Percentiles rank a stretch among this genome's conserved stretches.
phyloP scores from a whole-genome alignment of 768 basidiomycete species.

The Lactifluus hygrophoroides region DNA sequence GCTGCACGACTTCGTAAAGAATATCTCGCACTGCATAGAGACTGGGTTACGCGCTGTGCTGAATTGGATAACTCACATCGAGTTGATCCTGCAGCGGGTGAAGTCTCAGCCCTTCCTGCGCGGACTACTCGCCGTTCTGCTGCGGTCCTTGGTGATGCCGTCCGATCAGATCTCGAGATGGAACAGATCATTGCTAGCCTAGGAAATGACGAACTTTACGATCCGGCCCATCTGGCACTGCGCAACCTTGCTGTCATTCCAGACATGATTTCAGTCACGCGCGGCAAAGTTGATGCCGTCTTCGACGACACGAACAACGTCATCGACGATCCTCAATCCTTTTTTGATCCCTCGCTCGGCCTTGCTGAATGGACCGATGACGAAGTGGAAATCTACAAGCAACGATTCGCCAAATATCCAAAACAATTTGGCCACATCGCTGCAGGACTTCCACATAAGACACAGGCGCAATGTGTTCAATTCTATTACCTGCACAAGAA shows the following conservation, averaged over 20 bases:
- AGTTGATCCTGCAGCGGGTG: slow-evolving; percentile 32
- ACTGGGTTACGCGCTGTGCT: slow-evolving; percentile 66
- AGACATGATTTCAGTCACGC: slow-evolving; percentile 75
- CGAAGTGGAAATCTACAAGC: slow-evolving; percentile 70
- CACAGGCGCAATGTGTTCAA: slow-evolving; percentile 79
- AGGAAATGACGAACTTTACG: slow-evolving; percentile 87
- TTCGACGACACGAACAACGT: slow-evolving; percentile 84
- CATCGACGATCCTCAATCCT: slow-evolving; percentile 66
- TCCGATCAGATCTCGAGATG: slow-evolving; percentile 93
- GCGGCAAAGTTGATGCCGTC: slow-evolving; percentile 48
- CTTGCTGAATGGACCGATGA: slow-evolving; percentile 82
- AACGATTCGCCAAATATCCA: slow-evolving; percentile 75
- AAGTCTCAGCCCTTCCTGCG: slow-evolving; percentile 28
- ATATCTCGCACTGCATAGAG: slow-evolving; percentile 59
- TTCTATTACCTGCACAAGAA: slow-evolving; percentile 97
- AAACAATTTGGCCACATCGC: slow-evolving; percentile 97
- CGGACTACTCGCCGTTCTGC: slow-evolving; percentile 69
- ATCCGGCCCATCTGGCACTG: slow-evolving; percentile 80
- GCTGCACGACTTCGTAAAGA: slow-evolving; percentile 48
- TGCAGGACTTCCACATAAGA: slow-evolving; percentile 71
- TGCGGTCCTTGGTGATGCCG: slow-evolving; percentile 72
- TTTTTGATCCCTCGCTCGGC: slow-evolving; percentile 66
- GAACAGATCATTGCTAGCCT: slow-evolving; percentile 94
- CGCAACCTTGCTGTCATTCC: slow-evolving; percentile 83
- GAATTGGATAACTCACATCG: slow-evolving; percentile 52